These are phyloP conservation scores for Talaromyces wortmannii DNA, from an alignment of 495 filamentous ascomycete genomes.

Conservation along the genomic window DNA sequence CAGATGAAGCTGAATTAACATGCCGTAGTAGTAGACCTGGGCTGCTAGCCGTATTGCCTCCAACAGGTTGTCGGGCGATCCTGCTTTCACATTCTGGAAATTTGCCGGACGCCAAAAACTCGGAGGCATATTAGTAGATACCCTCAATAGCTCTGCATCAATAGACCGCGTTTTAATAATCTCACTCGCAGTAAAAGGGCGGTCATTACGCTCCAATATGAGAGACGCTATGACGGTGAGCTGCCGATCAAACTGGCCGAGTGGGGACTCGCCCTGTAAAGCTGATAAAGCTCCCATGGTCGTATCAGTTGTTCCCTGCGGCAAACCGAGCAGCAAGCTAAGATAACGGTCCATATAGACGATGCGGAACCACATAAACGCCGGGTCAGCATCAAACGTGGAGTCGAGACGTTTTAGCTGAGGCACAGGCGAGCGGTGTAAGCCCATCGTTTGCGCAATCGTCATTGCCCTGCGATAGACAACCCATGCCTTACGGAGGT, in stretches of 20 bases:
- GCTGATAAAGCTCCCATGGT: constrained; percentile 15
- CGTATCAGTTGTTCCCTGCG: constrained; percentile 26
- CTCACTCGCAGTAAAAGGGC: constrained; percentile 2
- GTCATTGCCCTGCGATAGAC: constrained; percentile 31
- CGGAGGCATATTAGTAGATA: constrained; percentile 17
- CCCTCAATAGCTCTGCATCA: constrained; percentile 35
- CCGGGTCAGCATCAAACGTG: constrained; percentile 11
- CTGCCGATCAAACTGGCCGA: constrained; percentile 14
- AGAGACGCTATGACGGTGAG: constrained; percentile 19
- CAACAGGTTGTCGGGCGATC: constrained; percentile 3
- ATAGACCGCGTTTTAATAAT: constrained; percentile 22
- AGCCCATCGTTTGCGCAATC: constrained; percentile 32
- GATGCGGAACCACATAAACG: constrained; percentile 20
- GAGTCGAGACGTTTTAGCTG: constrained; percentile 11
- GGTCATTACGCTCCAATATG: constrained; percentile 38
- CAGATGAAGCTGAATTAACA: constrained; percentile 16
- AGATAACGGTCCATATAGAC: constrained; percentile 33
- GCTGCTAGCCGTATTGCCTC: constrained; percentile 9
- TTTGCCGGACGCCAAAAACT: constrained; percentile 27
- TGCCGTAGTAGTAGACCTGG: constrained; percentile 33
- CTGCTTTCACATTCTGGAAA: constrained; percentile 2
- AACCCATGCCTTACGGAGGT: constrained; percentile 36
- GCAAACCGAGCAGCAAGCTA: constrained; percentile 41
- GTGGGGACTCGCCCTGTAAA: constrained; percentile 7
- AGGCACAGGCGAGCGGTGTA: constrained; percentile 22